Evolutionary conservation across 176 grass and related monocot genomes (phyloP).

Genomic region (Zoysia pacifica): DNA sequence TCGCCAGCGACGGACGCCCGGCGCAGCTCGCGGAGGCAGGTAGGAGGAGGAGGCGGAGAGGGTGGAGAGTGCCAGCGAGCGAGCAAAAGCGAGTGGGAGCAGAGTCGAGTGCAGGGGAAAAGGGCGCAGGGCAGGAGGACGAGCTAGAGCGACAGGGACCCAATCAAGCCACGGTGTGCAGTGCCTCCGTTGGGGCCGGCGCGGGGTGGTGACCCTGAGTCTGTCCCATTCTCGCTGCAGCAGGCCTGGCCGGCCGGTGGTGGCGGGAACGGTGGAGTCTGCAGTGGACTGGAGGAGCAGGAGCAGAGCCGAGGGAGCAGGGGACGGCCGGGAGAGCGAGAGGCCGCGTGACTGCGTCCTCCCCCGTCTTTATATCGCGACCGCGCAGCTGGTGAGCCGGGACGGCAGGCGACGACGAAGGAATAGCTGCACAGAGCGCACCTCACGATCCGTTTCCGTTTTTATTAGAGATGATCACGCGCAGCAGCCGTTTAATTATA

Average conservation of each 20-base stretch:
- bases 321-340: not conserved
- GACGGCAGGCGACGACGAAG: no score
- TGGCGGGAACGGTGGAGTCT: not conserved
- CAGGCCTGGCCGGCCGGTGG: not conserved
- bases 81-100: not conserved
- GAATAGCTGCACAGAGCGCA: no score
- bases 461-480: no score
- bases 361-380: constrained; percentile 17
- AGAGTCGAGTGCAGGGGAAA: constrained; percentile 34
- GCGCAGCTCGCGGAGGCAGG: not conserved
- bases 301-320: not conserved
- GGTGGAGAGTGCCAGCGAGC: not conserved
- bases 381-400: not conserved
- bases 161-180: constrained; percentile 60
- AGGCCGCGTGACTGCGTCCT: no score
- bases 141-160: constrained; percentile 18
- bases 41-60: not conserved
- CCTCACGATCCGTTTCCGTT: no score
- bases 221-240: not conserved
- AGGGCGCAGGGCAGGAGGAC: constrained; percentile 3
- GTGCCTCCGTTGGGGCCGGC: constrained; percentile 1
- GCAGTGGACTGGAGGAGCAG: not conserved
- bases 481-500: no score
- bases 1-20: not conserved
- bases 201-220: not conserved